Evolutionary conservation across 1,284 basidiomycete genomes (phyloP).

Genomic region (Austroboletus novae-zelandiae): DNA sequence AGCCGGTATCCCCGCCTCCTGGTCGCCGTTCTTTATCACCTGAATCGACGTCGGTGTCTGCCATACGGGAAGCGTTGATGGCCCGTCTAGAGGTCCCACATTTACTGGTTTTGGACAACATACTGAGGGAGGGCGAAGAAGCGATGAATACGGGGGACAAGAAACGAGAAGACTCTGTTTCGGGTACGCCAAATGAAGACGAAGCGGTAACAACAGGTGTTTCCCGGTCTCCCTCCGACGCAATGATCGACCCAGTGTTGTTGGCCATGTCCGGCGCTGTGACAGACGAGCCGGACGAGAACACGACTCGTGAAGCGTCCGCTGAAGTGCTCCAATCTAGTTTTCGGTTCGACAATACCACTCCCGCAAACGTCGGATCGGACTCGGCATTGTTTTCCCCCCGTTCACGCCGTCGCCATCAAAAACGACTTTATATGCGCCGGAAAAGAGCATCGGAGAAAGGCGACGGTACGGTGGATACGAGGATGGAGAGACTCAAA

Average conservation of each 20-base stretch:
- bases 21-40: not conserved
- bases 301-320: not conserved
- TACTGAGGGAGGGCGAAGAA: conserved; percentile 36
- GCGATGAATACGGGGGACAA: not conserved
- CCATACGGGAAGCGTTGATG: conserved; percentile 35
- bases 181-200: too few relatives aligned
- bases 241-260: conserved; percentile 23
- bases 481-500: conserved; percentile 21
- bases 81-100: conserved; percentile 34
- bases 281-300: not conserved
- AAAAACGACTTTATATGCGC: conserved; percentile 71
- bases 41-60: not conserved
- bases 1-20: not conserved
- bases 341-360: not conserved
- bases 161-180: conserved; percentile 9
- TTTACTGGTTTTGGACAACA: conserved; percentile 46
- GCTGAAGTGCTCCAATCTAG: not conserved
- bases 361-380: conserved; percentile 7
- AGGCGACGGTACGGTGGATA: not conserved
- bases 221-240: not conserved
- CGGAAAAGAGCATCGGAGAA: conserved; percentile 52
- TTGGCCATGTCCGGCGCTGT: conserved; percentile 19
- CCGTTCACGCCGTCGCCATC: conserved; percentile 49
- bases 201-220: too few relatives aligned
- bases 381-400: conserved; percentile 43